Conservation (phyloP, 2,329 filamentous ascomycete species). For the Davidsoniella australis region DNA sequence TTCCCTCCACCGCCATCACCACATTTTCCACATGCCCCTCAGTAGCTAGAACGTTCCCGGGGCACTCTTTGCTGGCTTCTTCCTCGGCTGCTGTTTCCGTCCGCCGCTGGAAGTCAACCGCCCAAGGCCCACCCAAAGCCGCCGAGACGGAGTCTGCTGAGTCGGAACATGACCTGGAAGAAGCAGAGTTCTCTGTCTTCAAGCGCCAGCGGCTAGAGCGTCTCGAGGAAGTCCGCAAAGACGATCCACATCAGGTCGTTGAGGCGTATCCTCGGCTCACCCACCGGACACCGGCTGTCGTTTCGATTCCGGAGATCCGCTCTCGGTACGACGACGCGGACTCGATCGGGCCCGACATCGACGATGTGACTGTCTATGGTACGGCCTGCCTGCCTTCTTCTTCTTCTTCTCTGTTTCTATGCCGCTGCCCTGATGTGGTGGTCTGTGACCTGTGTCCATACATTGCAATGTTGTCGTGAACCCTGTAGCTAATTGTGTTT, state of each 20-base stretch:
- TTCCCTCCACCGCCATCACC: neutral
- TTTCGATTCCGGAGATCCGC: constrained; percentile 14
- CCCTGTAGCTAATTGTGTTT: constrained; percentile 11
- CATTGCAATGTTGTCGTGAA: constrained; percentile 13
- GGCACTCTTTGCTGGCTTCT: neutral
- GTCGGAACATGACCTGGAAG: constrained; percentile 12
- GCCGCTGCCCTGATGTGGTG: neutral
- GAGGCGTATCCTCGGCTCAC: constrained; percentile 11
- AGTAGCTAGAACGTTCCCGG: constrained; percentile 2
- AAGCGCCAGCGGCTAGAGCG: constrained; percentile 21
- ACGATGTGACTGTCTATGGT: constrained; percentile 17
- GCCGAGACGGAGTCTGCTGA: neutral
- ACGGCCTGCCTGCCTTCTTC: constrained; percentile 11
- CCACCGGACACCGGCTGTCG: constrained; percentile 11
- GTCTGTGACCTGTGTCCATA: neutral
- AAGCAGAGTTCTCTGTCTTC: constrained; percentile 20
- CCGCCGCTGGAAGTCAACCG: constrained; percentile 8
- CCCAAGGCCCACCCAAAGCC: neutral
- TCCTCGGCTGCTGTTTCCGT: neutral
- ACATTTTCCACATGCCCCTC: neutral
- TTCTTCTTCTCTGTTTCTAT: neutral
- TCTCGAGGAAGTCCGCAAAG: constrained; percentile 18
- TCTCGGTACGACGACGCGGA: constrained; percentile 7
- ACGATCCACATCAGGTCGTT: constrained; percentile 5
- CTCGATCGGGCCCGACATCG: constrained; percentile 1